A percentile compares a stretch with the other conserved stretches of the same genome.
Conservation (phyloP, 208 protist genomes). For the Trypanosomatidae sp. region DNA sequence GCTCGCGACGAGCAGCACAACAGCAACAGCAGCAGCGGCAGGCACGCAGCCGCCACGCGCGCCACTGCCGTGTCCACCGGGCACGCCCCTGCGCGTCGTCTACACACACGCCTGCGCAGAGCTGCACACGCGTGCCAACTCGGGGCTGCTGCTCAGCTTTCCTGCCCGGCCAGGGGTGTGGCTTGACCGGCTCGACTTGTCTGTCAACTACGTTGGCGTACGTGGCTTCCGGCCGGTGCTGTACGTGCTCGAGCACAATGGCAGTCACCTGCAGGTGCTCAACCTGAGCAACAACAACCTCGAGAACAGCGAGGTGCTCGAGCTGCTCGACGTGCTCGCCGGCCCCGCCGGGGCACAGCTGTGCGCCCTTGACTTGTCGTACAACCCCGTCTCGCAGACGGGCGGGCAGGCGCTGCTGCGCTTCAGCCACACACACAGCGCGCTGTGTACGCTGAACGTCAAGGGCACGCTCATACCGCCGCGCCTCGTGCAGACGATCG, state of each 20-base stretch:
- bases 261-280: background rate
- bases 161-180: background rate
- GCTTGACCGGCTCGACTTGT: conserved; percentile 1
- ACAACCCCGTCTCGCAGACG: conserved; percentile 2
- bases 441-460: background rate
- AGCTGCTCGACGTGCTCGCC: background rate
- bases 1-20: no score
- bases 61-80: background rate
- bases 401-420: background rate
- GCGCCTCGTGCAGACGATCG: background rate
- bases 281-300: conserved; percentile 3
- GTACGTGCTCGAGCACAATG: background rate
- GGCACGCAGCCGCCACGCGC: background rate
- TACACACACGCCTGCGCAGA: conserved; percentile 1
- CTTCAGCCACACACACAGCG: background rate
- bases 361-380: background rate
- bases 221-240: background rate
- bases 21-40: background rate
- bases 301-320: background rate
- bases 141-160: background rate
- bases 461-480: background rate
- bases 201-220: conserved; percentile 1
- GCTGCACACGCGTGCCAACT: background rate
- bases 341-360: background rate
- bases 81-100: background rate